Base-by-base conservation (phyloP, 75 land plant species). In the Cupressus sempervirens region DNA sequence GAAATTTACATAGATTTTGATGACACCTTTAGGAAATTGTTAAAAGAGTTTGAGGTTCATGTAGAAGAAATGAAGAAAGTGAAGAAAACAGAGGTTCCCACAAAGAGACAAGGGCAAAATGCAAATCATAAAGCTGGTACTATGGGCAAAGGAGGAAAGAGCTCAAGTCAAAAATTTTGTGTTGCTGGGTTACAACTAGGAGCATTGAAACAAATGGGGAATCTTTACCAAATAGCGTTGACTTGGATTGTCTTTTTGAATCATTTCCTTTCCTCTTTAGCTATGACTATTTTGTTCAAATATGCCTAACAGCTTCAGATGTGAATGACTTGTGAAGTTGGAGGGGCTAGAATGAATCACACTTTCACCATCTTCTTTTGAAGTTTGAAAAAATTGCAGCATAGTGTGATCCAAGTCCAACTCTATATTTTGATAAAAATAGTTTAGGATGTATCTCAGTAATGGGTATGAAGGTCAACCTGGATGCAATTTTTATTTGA, bases 1-100 rank as follows among this genome's bases (percentile, higher is more conserved):
- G n/a, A n/a, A n/a, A n/a, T n/a, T n/a, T n/a, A n/a, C n/a, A n/a
- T n/a, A n/a, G n/a, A n/a, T n/a, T n/a, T n/a, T n/a, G n/a, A n/a
- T n/a, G n/a, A n/a, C n/a, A 91, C 88, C n/a, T 98, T 93, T 85
- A 90, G 94, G 75, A 98, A 98, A 87, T 91, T 98, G 23, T 88
- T 90, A 87, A 95, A 83, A 86, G 99, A 96, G 88, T 95, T 97
- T 12, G 96, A 96, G 86, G 92, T 97, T 20, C 86, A 94, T 45
- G 90, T 94, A 11, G 94, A 98, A 86, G 95, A 90, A 76, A 84
- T 94, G 91, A 91, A 89, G 84, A 91, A 83, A 76, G 68, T 87
- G 65, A 94, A 94, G 87, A 92, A 91, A 87, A 84, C 86, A 79
- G 67, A 84, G 50, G 77, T 50, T 73, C 46, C 43, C 11, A 23